Evolutionary conservation across 768 basidiomycete species (phyloP).

Genomic region (Suillus brevipes): DNA sequence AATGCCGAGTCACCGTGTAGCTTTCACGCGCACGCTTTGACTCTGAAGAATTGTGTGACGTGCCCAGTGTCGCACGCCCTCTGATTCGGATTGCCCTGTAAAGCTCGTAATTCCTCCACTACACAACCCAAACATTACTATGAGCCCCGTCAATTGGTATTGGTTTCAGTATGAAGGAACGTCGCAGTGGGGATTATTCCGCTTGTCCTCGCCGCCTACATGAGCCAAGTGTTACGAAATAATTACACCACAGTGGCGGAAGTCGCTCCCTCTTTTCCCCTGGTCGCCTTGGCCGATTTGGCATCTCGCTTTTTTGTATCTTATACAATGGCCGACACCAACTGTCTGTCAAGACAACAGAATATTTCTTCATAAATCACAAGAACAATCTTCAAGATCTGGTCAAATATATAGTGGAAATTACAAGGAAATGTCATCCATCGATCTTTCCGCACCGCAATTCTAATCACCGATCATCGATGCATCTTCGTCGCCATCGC

Average conservation of each 20-base stretch:
- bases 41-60: not conserved
- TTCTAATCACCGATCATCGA: slow-evolving; percentile 20
- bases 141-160: slow-evolving; percentile 7
- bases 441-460: slow-evolving; percentile 2
- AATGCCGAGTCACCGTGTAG: not conserved
- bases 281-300: slow-evolving; percentile 7
- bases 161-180: slow-evolving; percentile 14
- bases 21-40: not conserved
- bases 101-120: not conserved
- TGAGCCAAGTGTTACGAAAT: slow-evolving; percentile 33
- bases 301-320: slow-evolving; percentile 16
- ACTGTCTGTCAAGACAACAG: not conserved
- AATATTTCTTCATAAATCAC: not conserved
- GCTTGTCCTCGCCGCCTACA: slow-evolving; percentile 18
- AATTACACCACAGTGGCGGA: slow-evolving; percentile 29
- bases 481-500: not conserved
- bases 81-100: not conserved
- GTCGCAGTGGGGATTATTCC: slow-evolving; percentile 13
- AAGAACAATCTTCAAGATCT: not conserved
- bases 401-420: not conserved
- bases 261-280: slow-evolving; percentile 9
- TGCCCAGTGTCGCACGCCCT: slow-evolving; percentile 1
- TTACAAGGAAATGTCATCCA: slow-evolving; percentile 2
- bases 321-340: not conserved
- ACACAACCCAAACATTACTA: not conserved